A percentile compares a stretch with the other conserved stretches of the same genome.
Conservation (phyloP, 2,329 filamentous ascomycete genomes). For the Neurospora crassa region DNA sequence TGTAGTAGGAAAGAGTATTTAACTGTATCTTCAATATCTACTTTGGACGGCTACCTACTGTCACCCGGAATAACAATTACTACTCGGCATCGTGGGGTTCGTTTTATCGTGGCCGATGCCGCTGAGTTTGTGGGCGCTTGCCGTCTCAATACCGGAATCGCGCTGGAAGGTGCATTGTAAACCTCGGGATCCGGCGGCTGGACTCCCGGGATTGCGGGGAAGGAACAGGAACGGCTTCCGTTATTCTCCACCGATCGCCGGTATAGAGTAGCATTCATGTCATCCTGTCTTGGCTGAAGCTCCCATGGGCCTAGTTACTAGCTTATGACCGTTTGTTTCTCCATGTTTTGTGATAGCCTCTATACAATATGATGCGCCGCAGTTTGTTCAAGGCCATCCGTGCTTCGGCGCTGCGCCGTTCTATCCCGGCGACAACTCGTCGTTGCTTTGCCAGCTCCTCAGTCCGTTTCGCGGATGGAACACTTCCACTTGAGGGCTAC, state of each 20-base stretch:
- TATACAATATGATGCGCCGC: not conserved
- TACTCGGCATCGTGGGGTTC: not conserved
- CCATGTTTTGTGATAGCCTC: not conserved
- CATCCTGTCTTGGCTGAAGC: not conserved
- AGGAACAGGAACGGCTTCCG: not conserved
- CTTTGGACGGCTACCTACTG: not conserved
- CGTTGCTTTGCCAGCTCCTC: slow-evolving; percentile 11
- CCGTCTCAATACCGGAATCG: not conserved
- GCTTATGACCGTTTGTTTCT: not conserved
- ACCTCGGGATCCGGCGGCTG: not conserved
- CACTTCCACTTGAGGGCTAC: slow-evolving; percentile 68
- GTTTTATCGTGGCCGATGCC: no score
- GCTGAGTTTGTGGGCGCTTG: not conserved
- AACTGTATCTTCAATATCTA: not conserved
- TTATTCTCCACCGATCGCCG: not conserved
- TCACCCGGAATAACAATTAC: not conserved
- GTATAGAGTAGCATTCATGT: not conserved
- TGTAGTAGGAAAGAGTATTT: not conserved
- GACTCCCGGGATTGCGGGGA: not conserved
- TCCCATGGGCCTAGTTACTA: not conserved
- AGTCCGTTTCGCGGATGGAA: slow-evolving; percentile 10
- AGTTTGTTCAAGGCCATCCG: not conserved
- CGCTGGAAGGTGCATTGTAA: not conserved
- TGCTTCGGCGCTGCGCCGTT: not conserved
- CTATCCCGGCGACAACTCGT: not conserved